Percentiles rank a stretch among this genome's conserved stretches.
These are phyloP conservation scores for Cucumis hystrix DNA, from an alignment of 306 rosid species.

Conservation along the genomic window DNA sequence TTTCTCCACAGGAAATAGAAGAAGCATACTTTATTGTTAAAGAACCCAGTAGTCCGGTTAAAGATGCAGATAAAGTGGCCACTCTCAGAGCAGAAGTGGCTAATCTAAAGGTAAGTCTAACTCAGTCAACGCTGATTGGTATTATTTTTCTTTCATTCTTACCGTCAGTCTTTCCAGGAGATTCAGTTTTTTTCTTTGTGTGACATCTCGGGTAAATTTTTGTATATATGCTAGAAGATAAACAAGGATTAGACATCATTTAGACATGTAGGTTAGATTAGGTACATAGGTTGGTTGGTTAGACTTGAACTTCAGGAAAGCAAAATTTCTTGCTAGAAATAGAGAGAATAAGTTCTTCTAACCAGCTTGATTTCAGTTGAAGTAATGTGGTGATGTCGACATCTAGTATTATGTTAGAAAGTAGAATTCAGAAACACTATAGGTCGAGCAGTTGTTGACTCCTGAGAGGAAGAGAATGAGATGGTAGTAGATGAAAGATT, in stretches of 20 bases:
- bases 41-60: slow-evolving; percentile 28
- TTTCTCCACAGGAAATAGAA: slow-evolving; percentile 24
- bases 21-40: slow-evolving; percentile 20
- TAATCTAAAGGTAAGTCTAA: slow-evolving; percentile 46
- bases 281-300: neutral
- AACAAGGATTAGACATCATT: neutral
- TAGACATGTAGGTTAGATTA: neutral
- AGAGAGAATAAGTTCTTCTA: neutral
- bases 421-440: neutral
- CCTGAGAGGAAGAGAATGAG: neutral
- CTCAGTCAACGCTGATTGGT: neutral
- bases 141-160: neutral
- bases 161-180: neutral
- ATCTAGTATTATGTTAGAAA: neutral
- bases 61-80: slow-evolving; percentile 28
- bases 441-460: neutral
- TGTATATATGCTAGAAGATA: neutral
- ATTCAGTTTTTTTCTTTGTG: neutral
- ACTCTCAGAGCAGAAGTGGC: slow-evolving; percentile 35
- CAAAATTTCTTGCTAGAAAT: neutral
- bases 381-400: neutral
- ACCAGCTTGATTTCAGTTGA: neutral
- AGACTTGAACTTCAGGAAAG: neutral
- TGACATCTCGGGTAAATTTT: neutral
- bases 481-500: neutral